Evolutionary conservation across 495 filamentous ascomycete species (phyloP).

Genomic region (Trichoderma erinaceum): DNA sequence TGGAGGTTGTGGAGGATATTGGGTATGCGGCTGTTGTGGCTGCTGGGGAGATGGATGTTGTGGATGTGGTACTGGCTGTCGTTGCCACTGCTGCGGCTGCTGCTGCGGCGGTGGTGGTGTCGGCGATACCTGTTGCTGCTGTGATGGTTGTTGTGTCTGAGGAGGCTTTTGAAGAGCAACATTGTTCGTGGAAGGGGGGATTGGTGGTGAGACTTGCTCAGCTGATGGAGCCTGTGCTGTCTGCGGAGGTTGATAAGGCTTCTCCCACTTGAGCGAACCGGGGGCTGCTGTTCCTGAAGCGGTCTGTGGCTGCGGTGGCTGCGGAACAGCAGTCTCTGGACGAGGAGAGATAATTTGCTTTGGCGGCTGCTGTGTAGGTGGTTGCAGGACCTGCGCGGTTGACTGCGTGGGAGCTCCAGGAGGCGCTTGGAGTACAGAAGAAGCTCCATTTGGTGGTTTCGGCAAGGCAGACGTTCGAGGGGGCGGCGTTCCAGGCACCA

Average conservation of each 20-base stretch:
- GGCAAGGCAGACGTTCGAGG: not conserved
- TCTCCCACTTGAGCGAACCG: slow-evolving; percentile 42
- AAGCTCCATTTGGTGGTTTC: slow-evolving; percentile 7
- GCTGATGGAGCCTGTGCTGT: slow-evolving; percentile 22
- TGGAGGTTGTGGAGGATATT: slow-evolving; percentile 21
- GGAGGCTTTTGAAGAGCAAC: slow-evolving; percentile 2
- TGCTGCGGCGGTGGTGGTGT: slow-evolving; percentile 22
- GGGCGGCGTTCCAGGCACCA: not conserved
- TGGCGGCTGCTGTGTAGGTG: not conserved
- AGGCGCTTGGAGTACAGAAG: slow-evolving; percentile 13
- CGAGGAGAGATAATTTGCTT: slow-evolving; percentile 12
- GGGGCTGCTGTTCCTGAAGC: slow-evolving; percentile 3
- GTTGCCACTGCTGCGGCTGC: slow-evolving; percentile 18
- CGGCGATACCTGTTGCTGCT: slow-evolving; percentile 26
- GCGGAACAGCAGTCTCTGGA: slow-evolving; percentile 21
- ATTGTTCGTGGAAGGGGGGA: slow-evolving; percentile 18
- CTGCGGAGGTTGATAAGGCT: slow-evolving; percentile 38
- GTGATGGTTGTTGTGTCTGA: slow-evolving; percentile 17
- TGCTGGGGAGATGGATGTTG: slow-evolving; percentile 15
- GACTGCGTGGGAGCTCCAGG: not conserved
- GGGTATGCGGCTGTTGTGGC: slow-evolving; percentile 19
- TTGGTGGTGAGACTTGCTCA: slow-evolving; percentile 17
- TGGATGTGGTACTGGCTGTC: slow-evolving; percentile 19
- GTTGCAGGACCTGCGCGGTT: not conserved
- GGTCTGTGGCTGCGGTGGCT: slow-evolving; percentile 20